Conservation (phyloP, 371 early-diverging fungal genomes). For the Mortierella sp. region DNA sequence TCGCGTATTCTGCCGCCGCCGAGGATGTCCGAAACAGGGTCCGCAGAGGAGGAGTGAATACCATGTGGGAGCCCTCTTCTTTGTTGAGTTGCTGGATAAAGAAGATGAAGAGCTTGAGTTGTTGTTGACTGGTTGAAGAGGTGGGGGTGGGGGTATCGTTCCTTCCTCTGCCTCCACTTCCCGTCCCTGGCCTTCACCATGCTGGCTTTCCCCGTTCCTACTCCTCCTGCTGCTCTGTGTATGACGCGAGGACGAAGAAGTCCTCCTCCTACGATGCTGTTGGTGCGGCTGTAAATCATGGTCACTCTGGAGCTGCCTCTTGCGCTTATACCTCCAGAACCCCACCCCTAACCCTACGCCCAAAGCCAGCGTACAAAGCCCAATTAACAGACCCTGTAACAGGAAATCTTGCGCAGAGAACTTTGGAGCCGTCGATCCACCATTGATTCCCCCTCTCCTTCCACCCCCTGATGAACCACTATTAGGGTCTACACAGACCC, state of each 20-base stretch:
- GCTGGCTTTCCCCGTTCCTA: neutral
- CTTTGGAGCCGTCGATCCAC: constrained; percentile 2
- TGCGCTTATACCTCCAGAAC: constrained; percentile 17
- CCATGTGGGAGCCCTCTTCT: neutral
- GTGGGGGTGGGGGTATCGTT: neutral
- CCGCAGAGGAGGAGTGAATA: neutral
- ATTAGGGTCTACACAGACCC: constrained; percentile 1
- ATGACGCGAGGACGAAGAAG: neutral
- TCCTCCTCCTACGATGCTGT: neutral
- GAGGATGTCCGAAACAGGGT: neutral
- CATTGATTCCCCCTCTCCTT: neutral
- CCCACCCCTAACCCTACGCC: constrained; percentile 20
- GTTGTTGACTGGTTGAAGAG: neutral
- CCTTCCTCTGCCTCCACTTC: neutral
- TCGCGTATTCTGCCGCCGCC: neutral
- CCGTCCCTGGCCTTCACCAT: neutral
- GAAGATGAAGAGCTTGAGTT: neutral
- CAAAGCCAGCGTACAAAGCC: constrained; percentile 6
- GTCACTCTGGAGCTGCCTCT: neutral
- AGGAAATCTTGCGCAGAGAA: constrained; percentile 13
- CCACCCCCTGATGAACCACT: neutral
- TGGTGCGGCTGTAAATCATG: neutral
- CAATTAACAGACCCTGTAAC: constrained; percentile 16
- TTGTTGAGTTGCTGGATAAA: neutral
- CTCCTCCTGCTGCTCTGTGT: neutral